Evolutionary conservation across 1,139 yeast species (phyloP).

Genomic region (Geotrichum fermentans): DNA sequence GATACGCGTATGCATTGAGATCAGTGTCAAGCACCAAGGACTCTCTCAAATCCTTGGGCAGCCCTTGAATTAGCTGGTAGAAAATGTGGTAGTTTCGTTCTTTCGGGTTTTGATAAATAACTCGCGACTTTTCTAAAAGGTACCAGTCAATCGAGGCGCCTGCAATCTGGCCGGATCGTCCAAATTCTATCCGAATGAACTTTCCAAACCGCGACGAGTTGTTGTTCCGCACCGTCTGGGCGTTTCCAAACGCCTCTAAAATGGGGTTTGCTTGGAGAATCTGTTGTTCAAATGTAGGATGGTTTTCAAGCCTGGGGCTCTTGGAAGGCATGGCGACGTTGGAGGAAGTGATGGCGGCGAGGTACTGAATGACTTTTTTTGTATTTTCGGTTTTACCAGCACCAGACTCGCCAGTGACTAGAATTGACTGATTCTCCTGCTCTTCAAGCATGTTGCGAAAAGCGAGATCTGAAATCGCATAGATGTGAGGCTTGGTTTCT

Average conservation of each 20-base stretch:
- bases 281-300: constrained; percentile 62
- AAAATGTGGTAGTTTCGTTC: constrained; percentile 93
- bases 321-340: constrained; percentile 21
- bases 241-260: constrained; percentile 93
- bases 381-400: constrained; percentile 98
- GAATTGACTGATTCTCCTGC: constrained; percentile 75
- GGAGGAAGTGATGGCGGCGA: constrained; percentile 63
- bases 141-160: constrained; percentile 97
- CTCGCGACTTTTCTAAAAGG: constrained; percentile 87
- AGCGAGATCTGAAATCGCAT: constrained; percentile 86
- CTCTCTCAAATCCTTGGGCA: constrained; percentile 47
- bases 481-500: constrained; percentile 71
- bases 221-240: constrained; percentile 90
- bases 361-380: constrained; percentile 88
- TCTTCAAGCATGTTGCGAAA: constrained; percentile 68
- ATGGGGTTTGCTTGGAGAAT: constrained; percentile 94
- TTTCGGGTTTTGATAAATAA: constrained; percentile 64
- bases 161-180: constrained; percentile 56
- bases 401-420: constrained; percentile 97
- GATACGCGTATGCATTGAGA: constrained; percentile 50
- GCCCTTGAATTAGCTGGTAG: constrained; percentile 77
- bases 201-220: constrained; percentile 97
- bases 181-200: constrained; percentile 82
- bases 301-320: constrained; percentile 21
- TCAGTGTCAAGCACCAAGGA: constrained; percentile 48